These are phyloP conservation scores for Bruguiera gymnorhiza DNA, from an alignment of 345 rosid species.

Conservation along the genomic window DNA sequence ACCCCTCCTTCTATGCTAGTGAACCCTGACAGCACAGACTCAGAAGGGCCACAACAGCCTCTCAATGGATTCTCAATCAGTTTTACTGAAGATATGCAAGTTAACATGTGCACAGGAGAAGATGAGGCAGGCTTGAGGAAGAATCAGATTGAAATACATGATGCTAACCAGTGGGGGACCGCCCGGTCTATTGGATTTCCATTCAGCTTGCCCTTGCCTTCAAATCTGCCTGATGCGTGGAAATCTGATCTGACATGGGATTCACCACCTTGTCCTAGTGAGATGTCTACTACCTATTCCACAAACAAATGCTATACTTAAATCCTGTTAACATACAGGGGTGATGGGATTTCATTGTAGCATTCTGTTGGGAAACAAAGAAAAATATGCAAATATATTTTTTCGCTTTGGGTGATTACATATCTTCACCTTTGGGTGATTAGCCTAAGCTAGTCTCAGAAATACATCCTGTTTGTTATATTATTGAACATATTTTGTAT, in stretches of 20 bases:
- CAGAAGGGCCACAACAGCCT: slow-evolving; percentile 32
- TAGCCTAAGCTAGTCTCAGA: slow-evolving; percentile 12
- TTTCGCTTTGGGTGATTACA: background rate
- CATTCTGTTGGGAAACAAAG: slow-evolving; percentile 1
- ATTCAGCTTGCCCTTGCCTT: slow-evolving; percentile 53
- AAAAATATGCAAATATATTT: background rate
- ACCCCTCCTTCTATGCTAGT: slow-evolving; percentile 32
- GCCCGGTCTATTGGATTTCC: slow-evolving; percentile 48
- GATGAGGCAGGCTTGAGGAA: slow-evolving; percentile 31
- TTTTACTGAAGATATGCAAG: slow-evolving; percentile 39
- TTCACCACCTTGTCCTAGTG: slow-evolving; percentile 45
- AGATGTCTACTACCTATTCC: slow-evolving; percentile 52
- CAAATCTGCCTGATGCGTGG: slow-evolving; percentile 33
- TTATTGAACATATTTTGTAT: slow-evolving; percentile 30
- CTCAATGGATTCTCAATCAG: slow-evolving; percentile 37
- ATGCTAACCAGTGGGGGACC: slow-evolving; percentile 29
- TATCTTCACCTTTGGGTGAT: slow-evolving; percentile 7
- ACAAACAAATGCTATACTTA: slow-evolving; percentile 49
- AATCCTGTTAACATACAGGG: slow-evolving; percentile 15
- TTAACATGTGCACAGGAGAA: slow-evolving; percentile 15
- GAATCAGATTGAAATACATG: slow-evolving; percentile 13
- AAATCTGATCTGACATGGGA: slow-evolving; percentile 44
- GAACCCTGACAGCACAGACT: slow-evolving; percentile 26
- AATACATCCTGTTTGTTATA: slow-evolving; percentile 6
- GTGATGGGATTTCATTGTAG: slow-evolving; percentile 18